A percentile compares a stretch with the other conserved stretches of the same genome.
Evolutionary conservation across 352 stramenopile species (phyloP).

Genomic region (Globisporangium acanthophoron): DNA sequence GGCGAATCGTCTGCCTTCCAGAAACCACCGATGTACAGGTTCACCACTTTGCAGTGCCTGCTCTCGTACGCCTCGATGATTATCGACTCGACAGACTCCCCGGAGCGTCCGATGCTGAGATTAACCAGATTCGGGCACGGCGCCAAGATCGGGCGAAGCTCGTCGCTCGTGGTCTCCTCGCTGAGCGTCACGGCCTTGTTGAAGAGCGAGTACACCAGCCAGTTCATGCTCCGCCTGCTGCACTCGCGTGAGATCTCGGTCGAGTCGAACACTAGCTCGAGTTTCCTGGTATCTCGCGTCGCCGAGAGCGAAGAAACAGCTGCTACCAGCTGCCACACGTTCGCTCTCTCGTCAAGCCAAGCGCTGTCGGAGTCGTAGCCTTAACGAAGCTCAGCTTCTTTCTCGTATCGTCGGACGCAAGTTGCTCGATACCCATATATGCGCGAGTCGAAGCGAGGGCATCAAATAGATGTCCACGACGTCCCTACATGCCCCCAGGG

Average conservation of each 20-base stretch:
- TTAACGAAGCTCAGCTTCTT: too few relatives aligned
- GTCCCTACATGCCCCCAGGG: too few relatives aligned
- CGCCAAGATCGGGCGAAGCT: not conserved
- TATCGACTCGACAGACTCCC: not conserved
- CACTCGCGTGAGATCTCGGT: too few relatives aligned
- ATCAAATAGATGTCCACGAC: too few relatives aligned
- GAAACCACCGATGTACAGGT: not conserved
- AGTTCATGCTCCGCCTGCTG: not conserved
- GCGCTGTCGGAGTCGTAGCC: too few relatives aligned
- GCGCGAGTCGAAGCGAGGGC: not conserved
- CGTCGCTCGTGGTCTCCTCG: not conserved
- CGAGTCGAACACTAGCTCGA: not conserved
- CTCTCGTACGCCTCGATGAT: not conserved
- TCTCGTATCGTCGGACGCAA: too few relatives aligned
- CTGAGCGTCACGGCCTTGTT: not conserved
- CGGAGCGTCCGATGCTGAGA: not conserved
- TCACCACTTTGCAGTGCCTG: not conserved
- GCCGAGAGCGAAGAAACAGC: not conserved
- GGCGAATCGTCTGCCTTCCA: not conserved
- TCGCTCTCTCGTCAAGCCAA: not conserved
- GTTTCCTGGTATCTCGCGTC: not conserved
- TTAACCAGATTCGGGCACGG: not conserved
- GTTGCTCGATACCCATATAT: not conserved
- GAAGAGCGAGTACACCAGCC: not conserved
- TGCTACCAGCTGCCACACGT: not conserved